Base-by-base conservation (phyloP, 1,284 basidiomycete genomes). In the Kwoniella shivajii region DNA sequence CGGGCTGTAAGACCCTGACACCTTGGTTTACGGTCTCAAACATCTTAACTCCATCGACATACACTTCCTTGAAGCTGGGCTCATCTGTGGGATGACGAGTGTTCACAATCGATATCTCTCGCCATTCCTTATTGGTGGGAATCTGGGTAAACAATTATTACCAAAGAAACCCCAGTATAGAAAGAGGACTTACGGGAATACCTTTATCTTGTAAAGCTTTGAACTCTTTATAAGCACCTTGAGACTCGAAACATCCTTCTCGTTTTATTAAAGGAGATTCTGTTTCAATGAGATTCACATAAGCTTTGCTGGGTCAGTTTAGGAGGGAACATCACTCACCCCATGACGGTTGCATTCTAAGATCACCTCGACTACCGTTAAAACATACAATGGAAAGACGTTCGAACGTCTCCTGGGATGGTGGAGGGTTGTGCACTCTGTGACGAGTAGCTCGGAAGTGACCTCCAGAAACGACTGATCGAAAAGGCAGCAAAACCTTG, bases 401-500 rank as follows among this genome's bases (percentile, higher is more conserved):
- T 39, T 24, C 9, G 7, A 27, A 22, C n/a, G 2, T 9, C 34
- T 37, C 27, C 43, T 11, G 22, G 10, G 22, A 61, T 61, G 60
- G 56, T 43, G 38, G 14, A 37, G 53, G 24, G 54, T 55, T 30
- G 51, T 74, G 75, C 0, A 76, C 69, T 9, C 77, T 65, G 64
- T 78, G 77, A 37, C 77, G 72, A 18, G 76, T 77, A 31, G 69
- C 73, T 55, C 62, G 56, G 63, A 67, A 67, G 49, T 67, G 64
- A 6, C 65, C 65, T 22, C 63, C 65, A 11, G 63, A 65, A 18
- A 67, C 59, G 22, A 67, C 59, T 56, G 27, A 11, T 14, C 7
- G n/a, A 29, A 9, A 29, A 42, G 16, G 22, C 9, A 9, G 38
- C 7, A 18, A 6, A 39, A 42, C 11, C 41, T n/a, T 18, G 13